phyloP scores from a whole-genome alignment of 2,329 filamentous ascomycete species.

The Diaporthe sp. region DNA sequence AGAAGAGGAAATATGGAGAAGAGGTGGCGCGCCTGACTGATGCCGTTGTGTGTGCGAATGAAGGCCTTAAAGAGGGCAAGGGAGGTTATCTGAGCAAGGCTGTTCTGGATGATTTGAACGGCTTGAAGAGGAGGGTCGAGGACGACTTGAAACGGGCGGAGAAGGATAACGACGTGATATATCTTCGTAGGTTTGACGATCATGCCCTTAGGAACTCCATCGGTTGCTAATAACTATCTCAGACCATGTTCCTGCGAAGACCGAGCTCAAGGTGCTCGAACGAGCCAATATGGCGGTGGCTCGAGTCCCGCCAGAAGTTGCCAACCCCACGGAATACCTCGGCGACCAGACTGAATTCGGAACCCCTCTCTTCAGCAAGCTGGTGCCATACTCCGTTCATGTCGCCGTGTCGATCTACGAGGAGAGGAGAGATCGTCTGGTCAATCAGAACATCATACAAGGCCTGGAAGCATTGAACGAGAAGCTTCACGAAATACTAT shows the following conservation, averaged over 20 bases:
- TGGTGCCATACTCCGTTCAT: conserved; percentile 96
- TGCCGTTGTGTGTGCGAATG: conserved; percentile 84
- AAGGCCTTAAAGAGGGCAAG: conserved; percentile 86
- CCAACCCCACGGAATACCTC: conserved; percentile 83
- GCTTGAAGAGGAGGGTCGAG: conserved; percentile 83
- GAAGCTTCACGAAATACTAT: conserved; percentile 82
- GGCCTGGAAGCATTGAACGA: conserved; percentile 87
- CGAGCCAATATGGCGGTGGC: conserved; percentile 90
- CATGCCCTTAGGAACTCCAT: neutral
- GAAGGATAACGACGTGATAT: conserved; percentile 97
- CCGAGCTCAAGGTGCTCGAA: conserved; percentile 87
- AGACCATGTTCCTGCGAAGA: conserved; percentile 87
- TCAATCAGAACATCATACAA: conserved; percentile 89
- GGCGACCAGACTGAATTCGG: conserved; percentile 87
- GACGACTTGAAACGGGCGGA: conserved; percentile 94
- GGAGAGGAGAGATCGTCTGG: conserved; percentile 88
- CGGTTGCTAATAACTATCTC: conserved; percentile 49
- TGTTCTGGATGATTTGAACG: conserved; percentile 86
- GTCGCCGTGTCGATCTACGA: conserved; percentile 96
- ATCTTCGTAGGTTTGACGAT: conserved; percentile 73
- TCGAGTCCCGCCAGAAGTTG: conserved; percentile 84
- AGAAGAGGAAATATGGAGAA: conserved; percentile 95
- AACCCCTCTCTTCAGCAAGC: conserved; percentile 86
- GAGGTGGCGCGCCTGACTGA: conserved; percentile 91
- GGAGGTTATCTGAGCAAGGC: conserved; percentile 82